A percentile compares a stretch with the other conserved stretches of the same genome.
phyloP scores from a whole-genome alignment of 768 basidiomycete species.

The Lactarius pseudohatsudake region DNA sequence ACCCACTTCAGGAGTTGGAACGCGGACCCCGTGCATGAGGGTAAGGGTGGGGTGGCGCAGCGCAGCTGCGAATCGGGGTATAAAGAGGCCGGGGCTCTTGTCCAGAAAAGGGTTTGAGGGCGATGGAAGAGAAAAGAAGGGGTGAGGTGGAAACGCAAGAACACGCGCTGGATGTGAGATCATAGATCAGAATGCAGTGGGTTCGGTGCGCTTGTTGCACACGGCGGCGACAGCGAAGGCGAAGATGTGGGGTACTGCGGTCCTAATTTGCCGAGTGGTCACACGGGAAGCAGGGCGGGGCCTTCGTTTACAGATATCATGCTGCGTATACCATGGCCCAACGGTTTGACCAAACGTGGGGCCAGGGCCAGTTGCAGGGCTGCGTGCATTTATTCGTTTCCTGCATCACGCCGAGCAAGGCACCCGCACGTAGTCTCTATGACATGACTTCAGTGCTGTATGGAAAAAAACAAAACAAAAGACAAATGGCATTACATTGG shows the following conservation, averaged over 20 bases:
- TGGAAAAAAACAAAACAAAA: background rate
- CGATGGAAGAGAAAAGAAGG: background rate
- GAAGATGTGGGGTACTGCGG: background rate
- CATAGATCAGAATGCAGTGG: background rate
- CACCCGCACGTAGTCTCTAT: background rate
- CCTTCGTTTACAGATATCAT: background rate
- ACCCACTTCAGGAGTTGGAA: background rate
- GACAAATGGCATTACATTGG: background rate
- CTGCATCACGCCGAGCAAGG: background rate
- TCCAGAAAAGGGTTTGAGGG: background rate
- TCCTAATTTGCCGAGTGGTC: background rate
- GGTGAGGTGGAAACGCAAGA: background rate
- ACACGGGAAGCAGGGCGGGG: background rate
- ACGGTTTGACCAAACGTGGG: background rate
- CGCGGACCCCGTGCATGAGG: background rate
- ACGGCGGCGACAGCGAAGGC: background rate
- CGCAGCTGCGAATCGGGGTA: background rate
- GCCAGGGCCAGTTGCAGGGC: background rate
- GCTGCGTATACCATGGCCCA: background rate
- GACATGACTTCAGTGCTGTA: background rate
- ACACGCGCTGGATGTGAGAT: background rate
- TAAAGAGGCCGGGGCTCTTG: background rate
- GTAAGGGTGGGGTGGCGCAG: background rate
- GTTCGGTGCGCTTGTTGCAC: background rate
- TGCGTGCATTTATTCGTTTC: background rate